Conservation (phyloP, 2,329 filamentous ascomycete genomes). For the Bipolaris sorokiniana region DNA sequence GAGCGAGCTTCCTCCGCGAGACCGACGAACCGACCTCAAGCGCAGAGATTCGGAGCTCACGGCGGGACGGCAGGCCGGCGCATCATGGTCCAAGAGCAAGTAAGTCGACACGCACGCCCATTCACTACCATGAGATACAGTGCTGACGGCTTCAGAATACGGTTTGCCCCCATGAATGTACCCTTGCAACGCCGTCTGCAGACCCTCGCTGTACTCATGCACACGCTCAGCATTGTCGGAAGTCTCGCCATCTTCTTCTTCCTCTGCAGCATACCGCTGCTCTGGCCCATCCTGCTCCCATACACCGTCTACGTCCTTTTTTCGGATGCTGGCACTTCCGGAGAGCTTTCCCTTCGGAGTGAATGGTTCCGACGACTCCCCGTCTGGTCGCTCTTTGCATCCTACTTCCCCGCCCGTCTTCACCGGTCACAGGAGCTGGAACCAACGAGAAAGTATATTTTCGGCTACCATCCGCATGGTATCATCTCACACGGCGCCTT, state of each 20-base stretch:
- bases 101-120: constrained; percentile 30
- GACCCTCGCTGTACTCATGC: constrained; percentile 56
- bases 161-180: constrained; percentile 85
- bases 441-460: constrained; percentile 88
- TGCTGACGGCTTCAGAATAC: constrained; percentile 60
- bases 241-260: constrained; percentile 83
- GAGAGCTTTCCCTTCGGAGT: constrained; percentile 75
- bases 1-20: constrained; percentile 40
- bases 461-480: constrained; percentile 96
- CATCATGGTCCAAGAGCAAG: constrained; percentile 59
- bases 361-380: constrained; percentile 74
- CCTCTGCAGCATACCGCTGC: constrained; percentile 86
- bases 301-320: constrained; percentile 86
- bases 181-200: constrained; percentile 58
- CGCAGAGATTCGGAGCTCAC: constrained; percentile 53
- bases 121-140: not conserved
- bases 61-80: constrained; percentile 60
- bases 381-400: constrained; percentile 87
- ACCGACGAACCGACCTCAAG: constrained; percentile 40
- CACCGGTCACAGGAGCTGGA: constrained; percentile 83
- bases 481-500: constrained; percentile 98
- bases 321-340: constrained; percentile 77
- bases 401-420: constrained; percentile 87
- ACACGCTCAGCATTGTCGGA: constrained; percentile 57
- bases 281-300: constrained; percentile 78